These are phyloP conservation scores for Laguncularia racemosa DNA, from an alignment of 345 rosid genomes.

Conservation along the genomic window DNA sequence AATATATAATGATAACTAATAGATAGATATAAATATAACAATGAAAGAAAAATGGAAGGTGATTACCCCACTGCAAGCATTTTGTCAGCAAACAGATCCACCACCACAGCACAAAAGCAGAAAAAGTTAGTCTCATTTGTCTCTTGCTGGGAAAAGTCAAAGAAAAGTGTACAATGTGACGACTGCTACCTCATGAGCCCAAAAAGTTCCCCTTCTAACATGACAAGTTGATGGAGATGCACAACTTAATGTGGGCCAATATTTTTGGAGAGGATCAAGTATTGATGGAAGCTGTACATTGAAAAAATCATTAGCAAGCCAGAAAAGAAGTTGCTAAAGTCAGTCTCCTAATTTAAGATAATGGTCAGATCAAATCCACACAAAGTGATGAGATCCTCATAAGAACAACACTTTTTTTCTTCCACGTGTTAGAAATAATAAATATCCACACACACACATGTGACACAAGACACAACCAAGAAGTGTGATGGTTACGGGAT, in stretches of 20 bases:
- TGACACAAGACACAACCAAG: too few relatives aligned
- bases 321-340: too few relatives aligned
- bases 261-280: constrained; percentile 45
- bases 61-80: constrained; percentile 70
- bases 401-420: too few relatives aligned
- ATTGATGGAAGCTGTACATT: constrained; percentile 51
- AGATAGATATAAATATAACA: background rate
- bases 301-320: background rate
- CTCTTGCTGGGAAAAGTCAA: constrained; percentile 1
- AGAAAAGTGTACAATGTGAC: constrained; percentile 3
- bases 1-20: too few relatives aligned
- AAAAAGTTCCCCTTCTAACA: constrained; percentile 60
- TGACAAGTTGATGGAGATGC: constrained; percentile 49
- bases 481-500: too few relatives aligned
- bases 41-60: constrained; percentile 17
- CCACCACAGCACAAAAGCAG: constrained; percentile 21
- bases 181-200: constrained; percentile 84
- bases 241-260: constrained; percentile 79
- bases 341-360: too few relatives aligned
- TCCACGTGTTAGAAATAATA: too few relatives aligned
- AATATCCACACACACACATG: too few relatives aligned
- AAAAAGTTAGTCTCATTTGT: constrained; percentile 27
- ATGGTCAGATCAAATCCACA: too few relatives aligned
- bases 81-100: constrained; percentile 24
- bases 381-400: too few relatives aligned